Base-by-base conservation (phyloP, 1,284 basidiomycete species). In the Schizophyllum amplum region DNA sequence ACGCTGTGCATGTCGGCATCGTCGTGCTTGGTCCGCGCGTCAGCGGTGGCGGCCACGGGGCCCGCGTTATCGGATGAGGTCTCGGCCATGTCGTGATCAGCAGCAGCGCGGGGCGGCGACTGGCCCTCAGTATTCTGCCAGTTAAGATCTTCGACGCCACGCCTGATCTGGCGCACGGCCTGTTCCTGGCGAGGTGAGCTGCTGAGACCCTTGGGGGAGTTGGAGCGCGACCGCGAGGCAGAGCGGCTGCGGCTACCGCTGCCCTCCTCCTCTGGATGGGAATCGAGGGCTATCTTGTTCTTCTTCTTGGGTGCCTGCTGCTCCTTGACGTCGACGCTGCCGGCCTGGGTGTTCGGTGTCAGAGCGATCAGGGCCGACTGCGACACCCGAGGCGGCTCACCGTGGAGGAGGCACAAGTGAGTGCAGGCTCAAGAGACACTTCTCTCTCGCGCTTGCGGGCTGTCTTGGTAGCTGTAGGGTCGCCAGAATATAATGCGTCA, bases 151-250 rank as follows among this genome's bases (percentile, higher is more conserved):
- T 87, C 86, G 23, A 89, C 86, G 33, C 85, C 84, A 63, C 83
- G 83, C 61, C 85, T 88, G 65, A 89, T 87, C 70, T 87, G 85
- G 52, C 84, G 79, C 57, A 87, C 83, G 70, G 86, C 87, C 69
- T 84, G 79, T 69, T 90, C 86, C 60, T 83, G 79, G 1, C 83
- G 84, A 1, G 87, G 87, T 21, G 87, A 89, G 46, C 75, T 76
- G 55, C 75, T 75, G 53, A 77, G 64, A 15, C 70, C 75, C 0
- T 75, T 73, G 55, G 66, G 64, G 5, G 76, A 76, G 49, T 69
- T 69, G n/a, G 77, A 77, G 26, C 73, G 73, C 1, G 76, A 76
- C 60, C 68, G 66, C 22, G 75, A 74, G 57, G 69, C 66, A 52
- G 73, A 68, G 55, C 64, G 56, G 55, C 65, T 67, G 59, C 71